Percentiles rank a stretch among this genome's conserved stretches.
Evolutionary conservation across 345 rosid genomes (phyloP).

Genomic region (Turritis glabra): DNA sequence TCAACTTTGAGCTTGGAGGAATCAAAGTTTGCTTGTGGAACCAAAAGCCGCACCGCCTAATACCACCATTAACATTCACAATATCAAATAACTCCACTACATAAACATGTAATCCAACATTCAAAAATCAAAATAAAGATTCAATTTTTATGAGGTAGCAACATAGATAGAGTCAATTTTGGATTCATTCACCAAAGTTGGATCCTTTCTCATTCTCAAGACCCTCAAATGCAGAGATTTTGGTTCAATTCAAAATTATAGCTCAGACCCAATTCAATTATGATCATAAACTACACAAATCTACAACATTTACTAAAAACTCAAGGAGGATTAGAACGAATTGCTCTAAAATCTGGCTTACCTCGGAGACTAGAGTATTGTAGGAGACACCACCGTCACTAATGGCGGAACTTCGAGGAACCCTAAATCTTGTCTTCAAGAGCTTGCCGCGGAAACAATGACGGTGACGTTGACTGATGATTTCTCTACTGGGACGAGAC

Average conservation of each 20-base stretch:
- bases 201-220: neutral
- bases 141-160: neutral
- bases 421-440: conserved; percentile 35
- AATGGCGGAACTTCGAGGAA: conserved; percentile 39
- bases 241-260: neutral
- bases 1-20: conserved; percentile 83
- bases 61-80: neutral
- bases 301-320: neutral
- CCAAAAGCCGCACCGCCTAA: conserved; percentile 76
- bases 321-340: neutral
- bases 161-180: too few species aligned
- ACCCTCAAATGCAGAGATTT: neutral
- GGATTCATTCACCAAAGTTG: neutral
- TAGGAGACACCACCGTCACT: conserved; percentile 40
- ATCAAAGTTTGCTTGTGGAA: conserved; percentile 81
- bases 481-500: conserved; percentile 39
- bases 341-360: neutral
- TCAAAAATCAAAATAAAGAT: neutral
- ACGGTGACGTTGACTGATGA: conserved; percentile 18
- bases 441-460: conserved; percentile 12
- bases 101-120: neutral
- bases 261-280: neutral
- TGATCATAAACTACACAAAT: neutral
- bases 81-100: neutral
- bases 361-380: conserved; percentile 74